A percentile compares a stretch with the other conserved stretches of the same genome.
Evolutionary conservation across 306 rosid genomes (phyloP).

Genomic region (Dalbergia cochinchinensis): DNA sequence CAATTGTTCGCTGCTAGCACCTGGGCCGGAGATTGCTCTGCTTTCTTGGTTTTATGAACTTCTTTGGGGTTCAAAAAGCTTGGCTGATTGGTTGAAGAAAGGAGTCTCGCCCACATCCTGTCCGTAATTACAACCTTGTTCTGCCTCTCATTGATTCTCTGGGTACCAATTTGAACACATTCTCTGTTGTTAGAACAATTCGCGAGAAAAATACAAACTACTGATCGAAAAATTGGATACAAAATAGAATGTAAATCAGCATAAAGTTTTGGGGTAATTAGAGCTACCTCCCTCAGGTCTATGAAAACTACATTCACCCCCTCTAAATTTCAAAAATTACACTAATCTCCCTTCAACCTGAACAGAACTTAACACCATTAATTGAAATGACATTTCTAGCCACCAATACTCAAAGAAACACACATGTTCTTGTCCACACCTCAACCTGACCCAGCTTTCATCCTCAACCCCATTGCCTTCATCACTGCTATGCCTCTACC

Average conservation of each 20-base stretch:
- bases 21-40: slow-evolving; percentile 48
- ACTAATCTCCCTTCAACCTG: too few relatives aligned
- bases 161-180: slow-evolving; percentile 40
- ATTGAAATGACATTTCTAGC: too few relatives aligned
- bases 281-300: too few relatives aligned
- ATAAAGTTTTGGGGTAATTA: background rate
- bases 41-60: slow-evolving; percentile 50
- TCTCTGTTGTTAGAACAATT: slow-evolving; percentile 32
- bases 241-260: slow-evolving; percentile 12
- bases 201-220: slow-evolving; percentile 28
- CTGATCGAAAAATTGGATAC: slow-evolving; percentile 27
- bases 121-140: slow-evolving; percentile 86
- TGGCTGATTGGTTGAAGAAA: slow-evolving; percentile 73
- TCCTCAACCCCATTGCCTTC: too few relatives aligned
- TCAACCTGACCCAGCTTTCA: too few relatives aligned
- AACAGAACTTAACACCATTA: too few relatives aligned
- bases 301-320: too few relatives aligned
- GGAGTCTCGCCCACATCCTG: slow-evolving; percentile 90
- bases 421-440: too few relatives aligned
- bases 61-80: slow-evolving; percentile 68
- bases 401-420: too few relatives aligned
- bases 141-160: slow-evolving; percentile 83
- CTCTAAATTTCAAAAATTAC: too few relatives aligned
- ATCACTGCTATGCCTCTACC: too few relatives aligned
- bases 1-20: slow-evolving; percentile 50